Percentiles rank a stretch among this genome's conserved stretches.
Conservation (phyloP, 352 stramenopile genomes). For the Phytophthora crassamura region DNA sequence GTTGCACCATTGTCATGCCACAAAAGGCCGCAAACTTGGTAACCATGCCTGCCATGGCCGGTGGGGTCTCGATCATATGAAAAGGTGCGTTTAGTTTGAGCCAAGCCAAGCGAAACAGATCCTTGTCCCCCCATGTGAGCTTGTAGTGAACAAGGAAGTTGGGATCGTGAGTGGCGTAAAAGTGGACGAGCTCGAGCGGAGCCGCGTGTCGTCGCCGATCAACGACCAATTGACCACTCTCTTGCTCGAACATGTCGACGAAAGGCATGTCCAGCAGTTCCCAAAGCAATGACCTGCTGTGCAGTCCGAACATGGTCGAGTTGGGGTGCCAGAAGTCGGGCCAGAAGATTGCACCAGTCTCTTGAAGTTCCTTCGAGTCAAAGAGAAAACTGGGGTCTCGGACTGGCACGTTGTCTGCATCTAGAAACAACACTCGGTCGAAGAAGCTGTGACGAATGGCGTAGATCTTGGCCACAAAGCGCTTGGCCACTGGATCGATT, state of each 20-base stretch:
- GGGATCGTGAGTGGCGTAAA: constrained; percentile 53
- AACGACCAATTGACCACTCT: constrained; percentile 64
- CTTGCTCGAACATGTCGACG: constrained; percentile 74
- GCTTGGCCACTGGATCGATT: constrained; percentile 28
- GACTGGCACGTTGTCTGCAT: constrained; percentile 60
- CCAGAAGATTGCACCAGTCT: constrained; percentile 31
- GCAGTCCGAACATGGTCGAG: constrained; percentile 37
- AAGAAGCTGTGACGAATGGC: constrained; percentile 50
- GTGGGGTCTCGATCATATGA: constrained; percentile 59
- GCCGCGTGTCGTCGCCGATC: constrained; percentile 38
- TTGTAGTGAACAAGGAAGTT: constrained; percentile 46
- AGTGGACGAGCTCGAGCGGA: constrained; percentile 41
- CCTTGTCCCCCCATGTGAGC: constrained; percentile 64
- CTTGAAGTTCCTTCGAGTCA: constrained; percentile 20
- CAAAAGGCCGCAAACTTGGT: constrained; percentile 45
- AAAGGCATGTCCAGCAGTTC: constrained; percentile 52
- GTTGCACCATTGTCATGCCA: constrained; percentile 61
- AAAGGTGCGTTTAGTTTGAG: constrained; percentile 51
- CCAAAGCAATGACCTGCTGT: constrained; percentile 42
- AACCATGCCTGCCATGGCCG: constrained; percentile 45
- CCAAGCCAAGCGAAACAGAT: constrained; percentile 70
- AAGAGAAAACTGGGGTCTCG: constrained; percentile 62
- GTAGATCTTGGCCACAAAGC: constrained; percentile 62
- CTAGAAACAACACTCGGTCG: constrained; percentile 55
- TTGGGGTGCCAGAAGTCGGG: constrained; percentile 34